Conservation (phyloP, 2,329 filamentous ascomycete genomes). For the Penicillium sumatraense region DNA sequence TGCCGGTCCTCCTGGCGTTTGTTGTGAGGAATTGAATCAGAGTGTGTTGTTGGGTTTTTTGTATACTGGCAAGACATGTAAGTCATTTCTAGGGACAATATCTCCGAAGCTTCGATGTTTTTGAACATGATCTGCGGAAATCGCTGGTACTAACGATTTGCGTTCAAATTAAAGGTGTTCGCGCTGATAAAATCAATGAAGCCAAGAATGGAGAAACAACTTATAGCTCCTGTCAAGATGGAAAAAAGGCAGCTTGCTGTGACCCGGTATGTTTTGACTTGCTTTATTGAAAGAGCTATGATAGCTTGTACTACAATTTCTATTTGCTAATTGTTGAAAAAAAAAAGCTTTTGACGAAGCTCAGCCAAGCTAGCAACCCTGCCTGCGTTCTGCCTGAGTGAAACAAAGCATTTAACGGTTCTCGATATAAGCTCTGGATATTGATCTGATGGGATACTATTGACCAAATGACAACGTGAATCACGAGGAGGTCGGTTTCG, state of each 20-base stretch:
- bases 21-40: conserved; percentile 7
- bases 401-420: neutral
- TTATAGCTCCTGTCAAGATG: conserved; percentile 11
- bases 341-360: conserved; percentile 6
- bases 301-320: neutral
- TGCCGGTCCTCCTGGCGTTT: conserved; percentile 8
- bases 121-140: neutral
- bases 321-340: neutral
- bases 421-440: too few relatives aligned
- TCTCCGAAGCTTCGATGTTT: neutral
- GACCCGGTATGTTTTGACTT: conserved; percentile 18
- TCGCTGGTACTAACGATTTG: neutral
- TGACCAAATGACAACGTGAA: too few relatives aligned
- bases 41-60: conserved; percentile 9
- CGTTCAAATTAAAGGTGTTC: neutral
- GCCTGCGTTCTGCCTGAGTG: conserved; percentile 2
- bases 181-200: conserved; percentile 7
- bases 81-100: neutral
- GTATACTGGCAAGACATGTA: conserved; percentile 11
- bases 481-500: too few relatives aligned
- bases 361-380: neutral
- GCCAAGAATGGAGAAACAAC: conserved; percentile 12
- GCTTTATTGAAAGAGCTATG: neutral
- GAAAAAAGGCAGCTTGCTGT: conserved; percentile 11
- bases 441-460: too few relatives aligned